Evolutionary conservation across 345 rosid genomes (phyloP).

Genomic region (Firmiana major): DNA sequence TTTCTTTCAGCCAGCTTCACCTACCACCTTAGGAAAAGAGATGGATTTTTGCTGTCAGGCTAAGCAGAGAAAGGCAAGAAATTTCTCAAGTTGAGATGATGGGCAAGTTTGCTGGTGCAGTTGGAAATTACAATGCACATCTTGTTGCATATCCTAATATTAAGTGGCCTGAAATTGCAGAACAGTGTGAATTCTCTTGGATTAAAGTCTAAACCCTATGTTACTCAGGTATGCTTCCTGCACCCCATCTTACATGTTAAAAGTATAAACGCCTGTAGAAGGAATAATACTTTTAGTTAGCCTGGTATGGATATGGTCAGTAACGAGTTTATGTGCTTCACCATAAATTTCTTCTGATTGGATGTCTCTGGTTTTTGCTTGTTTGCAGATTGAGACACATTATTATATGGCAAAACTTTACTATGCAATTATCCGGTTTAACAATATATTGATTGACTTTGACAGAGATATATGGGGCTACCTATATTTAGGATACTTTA

Average conservation of each 20-base stretch:
- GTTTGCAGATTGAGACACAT: constrained; percentile 71
- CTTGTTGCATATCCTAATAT: constrained; percentile 73
- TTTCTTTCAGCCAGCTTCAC: constrained; percentile 75
- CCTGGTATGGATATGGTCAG: background rate
- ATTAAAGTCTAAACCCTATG: constrained; percentile 78
- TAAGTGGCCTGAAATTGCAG: constrained; percentile 69
- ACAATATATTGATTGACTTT: constrained; percentile 60
- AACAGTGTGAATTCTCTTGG: constrained; percentile 81
- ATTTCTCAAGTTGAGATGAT: constrained; percentile 69
- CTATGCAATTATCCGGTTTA: constrained; percentile 44
- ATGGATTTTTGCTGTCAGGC: constrained; percentile 81
- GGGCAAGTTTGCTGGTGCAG: constrained; percentile 97
- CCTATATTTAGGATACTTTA: constrained; percentile 73
- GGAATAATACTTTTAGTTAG: background rate
- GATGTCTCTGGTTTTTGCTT: background rate
- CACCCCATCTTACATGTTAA: background rate
- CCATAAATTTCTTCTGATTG: background rate
- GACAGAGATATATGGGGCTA: constrained; percentile 88
- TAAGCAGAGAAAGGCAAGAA: constrained; percentile 68
- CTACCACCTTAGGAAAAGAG: constrained; percentile 92
- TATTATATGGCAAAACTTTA: constrained; percentile 79
- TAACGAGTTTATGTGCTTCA: background rate
- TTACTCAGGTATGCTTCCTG: constrained; percentile 60
- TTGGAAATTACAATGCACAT: constrained; percentile 94
- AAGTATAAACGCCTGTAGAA: background rate